These are phyloP conservation scores for Trichoderma breve DNA, from an alignment of 2,329 filamentous ascomycete genomes.

Conservation along the genomic window DNA sequence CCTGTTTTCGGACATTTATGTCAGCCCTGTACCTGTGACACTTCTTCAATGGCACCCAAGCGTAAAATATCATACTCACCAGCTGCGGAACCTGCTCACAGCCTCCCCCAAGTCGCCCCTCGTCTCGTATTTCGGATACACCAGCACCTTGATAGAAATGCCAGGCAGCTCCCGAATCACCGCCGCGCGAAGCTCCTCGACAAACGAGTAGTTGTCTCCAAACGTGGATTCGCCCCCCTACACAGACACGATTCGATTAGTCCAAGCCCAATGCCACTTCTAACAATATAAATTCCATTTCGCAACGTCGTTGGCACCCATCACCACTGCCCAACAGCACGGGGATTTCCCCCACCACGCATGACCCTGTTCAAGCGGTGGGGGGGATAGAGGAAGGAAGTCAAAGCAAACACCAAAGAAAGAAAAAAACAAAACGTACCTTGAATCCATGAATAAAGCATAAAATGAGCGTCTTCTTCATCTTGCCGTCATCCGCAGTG, in stretches of 20 bases:
- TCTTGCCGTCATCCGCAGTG: conserved; percentile 25
- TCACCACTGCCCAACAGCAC: background rate
- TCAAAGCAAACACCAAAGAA: background rate
- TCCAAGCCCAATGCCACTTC: background rate
- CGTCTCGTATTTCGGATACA: conserved; percentile 84
- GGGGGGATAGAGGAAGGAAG: background rate
- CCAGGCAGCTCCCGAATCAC: conserved; percentile 66
- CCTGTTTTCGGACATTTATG: conserved; percentile 45
- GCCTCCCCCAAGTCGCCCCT: conserved; percentile 70
- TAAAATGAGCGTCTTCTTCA: conserved; percentile 74
- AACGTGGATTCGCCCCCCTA: conserved; percentile 79
- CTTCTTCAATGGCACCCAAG: background rate
- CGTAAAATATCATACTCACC: conserved; percentile 44
- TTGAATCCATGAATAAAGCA: conserved; percentile 91
- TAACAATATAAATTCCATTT: background rate
- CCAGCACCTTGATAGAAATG: conserved; percentile 62
- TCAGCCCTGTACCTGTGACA: background rate
- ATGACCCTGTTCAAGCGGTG: background rate
- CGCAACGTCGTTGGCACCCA: background rate
- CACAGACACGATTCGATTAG: background rate
- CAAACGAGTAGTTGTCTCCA: conserved; percentile 62
- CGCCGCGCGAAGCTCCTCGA: conserved; percentile 65
- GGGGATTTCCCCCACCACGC: background rate
- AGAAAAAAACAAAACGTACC: conserved; percentile 39
- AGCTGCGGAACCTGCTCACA: conserved; percentile 72